These are phyloP conservation scores for Fagopyrum homotropicum DNA, from an alignment of 148 eudicot genomes.

Conservation along the genomic window DNA sequence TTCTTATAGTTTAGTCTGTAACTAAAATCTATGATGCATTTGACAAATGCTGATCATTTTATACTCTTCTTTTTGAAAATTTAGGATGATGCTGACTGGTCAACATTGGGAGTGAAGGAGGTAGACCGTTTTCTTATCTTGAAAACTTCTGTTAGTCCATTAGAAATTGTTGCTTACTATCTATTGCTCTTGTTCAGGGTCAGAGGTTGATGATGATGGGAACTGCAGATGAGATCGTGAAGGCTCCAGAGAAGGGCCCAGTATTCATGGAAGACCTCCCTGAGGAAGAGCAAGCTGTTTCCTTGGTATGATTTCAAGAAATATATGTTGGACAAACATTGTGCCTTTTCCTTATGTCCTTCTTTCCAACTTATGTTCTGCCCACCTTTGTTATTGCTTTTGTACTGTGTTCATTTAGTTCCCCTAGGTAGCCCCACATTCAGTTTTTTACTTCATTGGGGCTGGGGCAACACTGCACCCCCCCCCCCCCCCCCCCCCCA, in stretches of 20 bases:
- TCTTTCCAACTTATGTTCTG: not conserved
- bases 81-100: slow-evolving; percentile 97
- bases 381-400: not conserved
- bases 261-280: slow-evolving; percentile 93
- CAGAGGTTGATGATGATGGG: slow-evolving; percentile 99
- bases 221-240: slow-evolving; percentile 94
- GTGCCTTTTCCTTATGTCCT: not conserved
- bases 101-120: slow-evolving; percentile 85
- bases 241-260: slow-evolving; percentile 95
- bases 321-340: not conserved
- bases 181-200: slow-evolving; percentile 44
- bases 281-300: slow-evolving; percentile 83
- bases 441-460: not conserved
- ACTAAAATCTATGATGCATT: not conserved
- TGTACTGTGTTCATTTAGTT: not conserved
- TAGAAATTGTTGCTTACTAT: slow-evolving; percentile 10
- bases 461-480: not conserved
- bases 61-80: slow-evolving; percentile 15
- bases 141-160: slow-evolving; percentile 8
- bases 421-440: not conserved
- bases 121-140: slow-evolving; percentile 29
- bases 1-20: not conserved
- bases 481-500: too few species aligned
- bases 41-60: not conserved
- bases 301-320: slow-evolving; percentile 46